Conservation (phyloP, 208 protist species). For the Leishmania gerbilli region DNA sequence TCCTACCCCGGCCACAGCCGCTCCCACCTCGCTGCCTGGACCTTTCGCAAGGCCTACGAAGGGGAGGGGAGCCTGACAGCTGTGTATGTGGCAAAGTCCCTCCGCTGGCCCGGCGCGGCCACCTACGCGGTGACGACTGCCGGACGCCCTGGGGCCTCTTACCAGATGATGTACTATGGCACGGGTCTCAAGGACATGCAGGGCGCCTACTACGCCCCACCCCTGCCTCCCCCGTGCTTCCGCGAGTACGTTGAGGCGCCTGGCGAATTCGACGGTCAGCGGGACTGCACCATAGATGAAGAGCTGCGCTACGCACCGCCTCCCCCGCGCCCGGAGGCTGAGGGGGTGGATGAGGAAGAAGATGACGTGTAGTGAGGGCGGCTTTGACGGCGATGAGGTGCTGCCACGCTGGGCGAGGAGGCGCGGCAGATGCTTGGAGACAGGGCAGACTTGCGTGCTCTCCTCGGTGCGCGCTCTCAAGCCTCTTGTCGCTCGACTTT, state of each 20-base stretch:
- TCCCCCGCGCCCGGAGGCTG: conserved; percentile 49
- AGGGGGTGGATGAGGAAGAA: conserved; percentile 75
- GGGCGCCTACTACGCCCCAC: conserved; percentile 65
- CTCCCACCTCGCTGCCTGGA: conserved; percentile 78
- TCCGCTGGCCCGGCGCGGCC: conserved; percentile 86
- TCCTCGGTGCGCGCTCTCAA: not conserved
- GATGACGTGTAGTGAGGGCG: conserved; percentile 33
- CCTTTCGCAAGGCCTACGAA: conserved; percentile 83
- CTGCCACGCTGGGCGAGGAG: not conserved
- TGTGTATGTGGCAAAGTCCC: conserved; percentile 80
- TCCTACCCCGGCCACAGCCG: conserved; percentile 79
- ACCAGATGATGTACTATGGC: conserved; percentile 84
- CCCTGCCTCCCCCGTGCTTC: conserved; percentile 69
- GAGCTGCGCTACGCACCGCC: conserved; percentile 85
- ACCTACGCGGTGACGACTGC: conserved; percentile 73
- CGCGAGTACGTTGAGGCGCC: conserved; percentile 74
- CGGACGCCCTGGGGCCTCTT: conserved; percentile 72
- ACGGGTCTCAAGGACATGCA: conserved; percentile 83
- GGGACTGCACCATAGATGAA: conserved; percentile 87
- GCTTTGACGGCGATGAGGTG: not conserved
- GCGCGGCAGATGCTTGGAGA: not conserved
- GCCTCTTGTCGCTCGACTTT: conserved; percentile 9
- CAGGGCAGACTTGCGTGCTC: not conserved
- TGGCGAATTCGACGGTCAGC: conserved; percentile 64
- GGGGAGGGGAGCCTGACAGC: conserved; percentile 68